These are phyloP conservation scores for Calycina marina DNA, from an alignment of 2,329 filamentous ascomycete species.

Conservation along the genomic window DNA sequence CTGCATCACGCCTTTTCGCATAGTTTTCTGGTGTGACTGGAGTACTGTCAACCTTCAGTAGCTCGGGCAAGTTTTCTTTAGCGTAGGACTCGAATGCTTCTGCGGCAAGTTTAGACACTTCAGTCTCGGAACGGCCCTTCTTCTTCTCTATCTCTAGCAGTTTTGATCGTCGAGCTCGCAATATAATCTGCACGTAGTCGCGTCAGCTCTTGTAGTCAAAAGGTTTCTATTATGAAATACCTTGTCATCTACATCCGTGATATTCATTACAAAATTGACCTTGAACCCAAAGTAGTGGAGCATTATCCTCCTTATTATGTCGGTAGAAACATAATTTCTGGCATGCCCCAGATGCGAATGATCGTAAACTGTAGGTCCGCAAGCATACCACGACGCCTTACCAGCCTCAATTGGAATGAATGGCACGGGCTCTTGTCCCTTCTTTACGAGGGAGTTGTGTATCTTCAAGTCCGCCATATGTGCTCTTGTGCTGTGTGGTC, in stretches of 20 bases:
- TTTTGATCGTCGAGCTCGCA: constrained; percentile 63
- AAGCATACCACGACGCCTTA: constrained; percentile 48
- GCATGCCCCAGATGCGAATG: constrained; percentile 55
- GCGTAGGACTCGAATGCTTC: constrained; percentile 42
- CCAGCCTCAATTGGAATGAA: constrained; percentile 9
- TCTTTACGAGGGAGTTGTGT: constrained; percentile 21
- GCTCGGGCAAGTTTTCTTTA: constrained; percentile 36
- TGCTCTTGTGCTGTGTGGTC: no score
- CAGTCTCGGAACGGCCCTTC: constrained; percentile 39
- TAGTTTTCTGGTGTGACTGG: constrained; percentile 37
- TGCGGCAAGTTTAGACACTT: constrained; percentile 32
- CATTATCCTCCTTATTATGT: constrained; percentile 55
- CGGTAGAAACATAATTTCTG: constrained; percentile 59
- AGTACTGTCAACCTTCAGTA: constrained; percentile 28
- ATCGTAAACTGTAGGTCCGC: constrained; percentile 57
- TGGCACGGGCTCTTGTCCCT: constrained; percentile 18
- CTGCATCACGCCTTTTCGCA: constrained; percentile 31
- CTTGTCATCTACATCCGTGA: constrained; percentile 54
- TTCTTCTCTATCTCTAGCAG: constrained; percentile 66
- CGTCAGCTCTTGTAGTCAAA: no score
- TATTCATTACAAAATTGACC: constrained; percentile 59
- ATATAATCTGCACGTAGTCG: constrained; percentile 39
- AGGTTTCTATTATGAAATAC: no score
- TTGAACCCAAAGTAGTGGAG: constrained; percentile 54
- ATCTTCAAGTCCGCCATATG: constrained; percentile 19